Conservation (phyloP, 441 rosid genomes). For the Flueggea neowawraea region DNA sequence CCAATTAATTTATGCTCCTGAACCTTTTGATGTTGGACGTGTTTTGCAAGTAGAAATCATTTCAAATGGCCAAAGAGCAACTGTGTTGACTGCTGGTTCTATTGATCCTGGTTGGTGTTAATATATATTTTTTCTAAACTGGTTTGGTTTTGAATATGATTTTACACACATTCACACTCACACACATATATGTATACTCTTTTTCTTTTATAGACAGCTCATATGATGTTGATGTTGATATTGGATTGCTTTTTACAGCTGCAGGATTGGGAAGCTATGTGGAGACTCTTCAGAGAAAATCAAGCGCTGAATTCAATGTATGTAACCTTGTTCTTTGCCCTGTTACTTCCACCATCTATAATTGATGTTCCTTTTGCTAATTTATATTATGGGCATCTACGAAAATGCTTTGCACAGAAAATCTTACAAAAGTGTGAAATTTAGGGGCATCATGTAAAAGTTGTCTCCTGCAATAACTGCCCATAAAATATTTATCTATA, state of each 20-base stretch:
- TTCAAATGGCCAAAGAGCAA: constrained; percentile 62
- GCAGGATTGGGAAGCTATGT: constrained; percentile 64
- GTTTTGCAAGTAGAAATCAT: constrained; percentile 68
- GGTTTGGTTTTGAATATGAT: too few relatives aligned
- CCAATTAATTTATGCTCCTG: constrained; percentile 72
- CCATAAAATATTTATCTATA: too few relatives aligned
- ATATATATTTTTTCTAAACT: neutral
- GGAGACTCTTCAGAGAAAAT: constrained; percentile 76
- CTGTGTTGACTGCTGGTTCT: constrained; percentile 52
- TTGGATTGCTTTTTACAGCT: constrained; percentile 42
- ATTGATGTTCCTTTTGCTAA: neutral
- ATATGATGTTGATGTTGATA: too few relatives aligned
- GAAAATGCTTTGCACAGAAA: too few relatives aligned
- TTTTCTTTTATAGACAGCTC: too few relatives aligned
- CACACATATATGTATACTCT: too few relatives aligned
- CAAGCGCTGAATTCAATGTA: constrained; percentile 83
- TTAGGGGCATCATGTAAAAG: too few relatives aligned
- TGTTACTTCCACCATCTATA: neutral
- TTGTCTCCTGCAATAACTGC: too few relatives aligned
- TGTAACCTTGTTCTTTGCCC: neutral
- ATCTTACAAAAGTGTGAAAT: too few relatives aligned
- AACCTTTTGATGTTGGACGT: constrained; percentile 87
- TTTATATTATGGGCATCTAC: neutral
- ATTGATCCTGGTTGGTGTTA: constrained; percentile 61
- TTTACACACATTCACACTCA: too few relatives aligned